A percentile compares a stretch with the other conserved stretches of the same genome.
Evolutionary conservation across 192 early-diverging fungal species (phyloP).

Genomic region (Coemansia umbellata): DNA sequence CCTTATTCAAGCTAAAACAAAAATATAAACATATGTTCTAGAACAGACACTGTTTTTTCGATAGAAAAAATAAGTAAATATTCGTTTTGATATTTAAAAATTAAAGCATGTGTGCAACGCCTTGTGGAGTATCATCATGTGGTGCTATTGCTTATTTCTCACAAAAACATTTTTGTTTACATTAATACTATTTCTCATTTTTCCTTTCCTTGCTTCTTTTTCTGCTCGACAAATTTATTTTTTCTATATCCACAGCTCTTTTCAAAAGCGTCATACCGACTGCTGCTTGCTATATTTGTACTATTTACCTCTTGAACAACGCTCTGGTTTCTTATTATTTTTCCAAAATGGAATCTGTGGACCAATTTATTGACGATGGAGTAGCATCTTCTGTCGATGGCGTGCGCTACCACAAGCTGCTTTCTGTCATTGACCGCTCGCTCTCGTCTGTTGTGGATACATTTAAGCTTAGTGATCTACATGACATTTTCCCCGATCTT

Average conservation of each 20-base stretch:
- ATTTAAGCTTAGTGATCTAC: slow-evolving; percentile 35
- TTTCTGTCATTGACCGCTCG: slow-evolving; percentile 47
- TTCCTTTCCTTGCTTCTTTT: background rate
- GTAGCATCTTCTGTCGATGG: slow-evolving; percentile 13
- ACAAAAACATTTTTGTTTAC: no score
- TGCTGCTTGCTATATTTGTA: background rate
- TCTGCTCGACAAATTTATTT: background rate
- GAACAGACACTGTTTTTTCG: no score
- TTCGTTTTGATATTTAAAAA: no score
- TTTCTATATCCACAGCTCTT: background rate
- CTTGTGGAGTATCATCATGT: no score
- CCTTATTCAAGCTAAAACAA: no score
- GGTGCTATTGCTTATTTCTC: no score
- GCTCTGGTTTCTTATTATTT: no score
- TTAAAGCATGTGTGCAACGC: no score
- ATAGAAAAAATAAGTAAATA: no score
- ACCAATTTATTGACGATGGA: background rate
- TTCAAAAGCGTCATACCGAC: no score
- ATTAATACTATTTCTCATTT: no score
- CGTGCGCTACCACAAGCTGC: slow-evolving; percentile 47
- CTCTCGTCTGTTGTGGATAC: slow-evolving; percentile 46
- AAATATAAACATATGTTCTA: no score
- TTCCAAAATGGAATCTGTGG: background rate
- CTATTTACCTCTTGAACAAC: background rate
- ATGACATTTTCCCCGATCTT: slow-evolving; percentile 33